These are phyloP conservation scores for Echeveria elegans DNA, from an alignment of 164 flowering plant species.

Conservation along the genomic window DNA sequence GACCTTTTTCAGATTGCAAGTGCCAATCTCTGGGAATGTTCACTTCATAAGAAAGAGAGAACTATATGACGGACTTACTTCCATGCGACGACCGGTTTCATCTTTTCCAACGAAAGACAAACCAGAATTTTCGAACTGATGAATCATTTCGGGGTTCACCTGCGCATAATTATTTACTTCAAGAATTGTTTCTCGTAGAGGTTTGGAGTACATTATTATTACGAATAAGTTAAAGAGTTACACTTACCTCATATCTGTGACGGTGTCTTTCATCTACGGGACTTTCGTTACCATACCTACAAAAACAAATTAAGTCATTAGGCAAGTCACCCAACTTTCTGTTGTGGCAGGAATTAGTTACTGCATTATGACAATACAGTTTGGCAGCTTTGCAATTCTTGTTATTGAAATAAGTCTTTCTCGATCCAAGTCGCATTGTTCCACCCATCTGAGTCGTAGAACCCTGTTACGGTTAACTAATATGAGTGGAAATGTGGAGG, in stretches of 20 bases:
- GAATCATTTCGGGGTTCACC: slow-evolving; percentile 80
- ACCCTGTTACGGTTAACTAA: slow-evolving; percentile 37
- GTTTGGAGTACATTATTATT: neutral
- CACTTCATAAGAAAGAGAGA: neutral
- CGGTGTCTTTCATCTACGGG: slow-evolving; percentile 91
- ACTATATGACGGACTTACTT: slow-evolving; percentile 31
- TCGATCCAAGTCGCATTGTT: slow-evolving; percentile 95
- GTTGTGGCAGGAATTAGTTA: neutral
- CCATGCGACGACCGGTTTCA: slow-evolving; percentile 80
- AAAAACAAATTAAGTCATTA: neutral
- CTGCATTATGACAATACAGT: slow-evolving; percentile 37
- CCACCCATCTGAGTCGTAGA: slow-evolving; percentile 98
- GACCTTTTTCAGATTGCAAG: neutral
- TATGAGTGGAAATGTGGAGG: neutral
- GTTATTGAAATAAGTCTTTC: slow-evolving; percentile 69
- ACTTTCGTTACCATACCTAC: slow-evolving; percentile 65
- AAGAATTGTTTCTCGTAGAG: neutral
- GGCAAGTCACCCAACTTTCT: neutral
- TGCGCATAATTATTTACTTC: slow-evolving; percentile 16
- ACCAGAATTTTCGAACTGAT: slow-evolving; percentile 68
- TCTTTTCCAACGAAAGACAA: slow-evolving; percentile 81
- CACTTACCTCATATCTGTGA: slow-evolving; percentile 85
- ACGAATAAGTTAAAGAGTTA: neutral
- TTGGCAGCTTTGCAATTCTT: slow-evolving; percentile 62
- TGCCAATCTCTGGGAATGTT: neutral